A percentile compares a stretch with the other conserved stretches of the same genome.
Evolutionary conservation across 2,329 filamentous ascomycete genomes (phyloP).

Genomic region (Graphiopsis chlorocephala): DNA sequence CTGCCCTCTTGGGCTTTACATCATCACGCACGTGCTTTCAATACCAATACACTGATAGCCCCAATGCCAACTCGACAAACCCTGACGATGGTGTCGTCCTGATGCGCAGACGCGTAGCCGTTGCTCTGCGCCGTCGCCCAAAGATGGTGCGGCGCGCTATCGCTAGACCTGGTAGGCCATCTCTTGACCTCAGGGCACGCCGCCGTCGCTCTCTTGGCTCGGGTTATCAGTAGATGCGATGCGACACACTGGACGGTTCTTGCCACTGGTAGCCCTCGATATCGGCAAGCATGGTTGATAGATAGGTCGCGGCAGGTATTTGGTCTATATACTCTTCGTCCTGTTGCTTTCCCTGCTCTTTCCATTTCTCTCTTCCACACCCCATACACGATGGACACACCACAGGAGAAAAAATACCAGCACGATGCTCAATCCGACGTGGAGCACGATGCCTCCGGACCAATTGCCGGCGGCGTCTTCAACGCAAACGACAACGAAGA

Average conservation of each 20-base stretch:
- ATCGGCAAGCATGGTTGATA: not conserved
- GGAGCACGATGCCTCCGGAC: not conserved
- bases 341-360: not conserved
- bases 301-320: not conserved
- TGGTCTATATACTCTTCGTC: not conserved
- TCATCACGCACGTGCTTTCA: not conserved
- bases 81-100: not conserved
- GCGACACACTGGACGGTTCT: not conserved
- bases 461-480: constrained; percentile 6
- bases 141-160: not conserved
- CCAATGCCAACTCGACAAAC: not conserved
- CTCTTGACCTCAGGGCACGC: not conserved
- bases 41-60: not conserved
- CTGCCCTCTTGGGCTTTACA: constrained; percentile 7
- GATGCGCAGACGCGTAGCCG: not conserved
- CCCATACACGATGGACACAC: not conserved
- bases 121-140: not conserved
- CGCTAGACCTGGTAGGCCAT: not conserved
- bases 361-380: not conserved
- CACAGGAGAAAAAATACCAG: constrained; percentile 2
- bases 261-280: not conserved
- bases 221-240: not conserved
- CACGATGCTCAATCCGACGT: not conserved
- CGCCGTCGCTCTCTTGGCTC: not conserved
- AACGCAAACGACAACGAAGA: constrained; percentile 22